Base-by-base conservation (phyloP, 2,329 filamentous ascomycete species). In the Lecanosticta acicola region DNA sequence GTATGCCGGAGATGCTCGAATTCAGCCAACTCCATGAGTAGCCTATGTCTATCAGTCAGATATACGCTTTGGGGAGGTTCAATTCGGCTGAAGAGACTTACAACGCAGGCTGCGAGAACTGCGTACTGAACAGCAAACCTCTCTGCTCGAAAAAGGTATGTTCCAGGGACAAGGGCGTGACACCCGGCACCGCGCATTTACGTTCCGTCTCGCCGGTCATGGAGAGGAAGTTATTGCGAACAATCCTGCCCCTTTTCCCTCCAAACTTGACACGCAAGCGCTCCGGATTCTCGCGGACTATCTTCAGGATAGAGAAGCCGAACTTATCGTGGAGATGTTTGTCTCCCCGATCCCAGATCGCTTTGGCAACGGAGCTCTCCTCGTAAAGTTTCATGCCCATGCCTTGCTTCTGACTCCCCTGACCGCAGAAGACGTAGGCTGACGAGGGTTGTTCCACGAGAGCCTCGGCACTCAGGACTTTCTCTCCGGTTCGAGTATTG, bases 31-130 rank as follows among this genome's bases (percentile, higher is more conserved):
- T 41, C 39, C 21, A 32, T 41, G 16, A 41, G 14, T 3, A 24
- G 16, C 1, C n/a, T n/a, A n/a, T n/a, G n/a, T n/a, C n/a, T n/a
- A n/a, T n/a, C n/a, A n/a, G n/a, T n/a, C n/a, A n/a, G n/a, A n/a
- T n/a, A n/a, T n/a, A n/a, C n/a, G n/a, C n/a, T n/a, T n/a, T n/a
- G n/a, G n/a, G n/a, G n/a, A n/a, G n/a, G n/a, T n/a, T n/a, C n/a
- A n/a, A n/a, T n/a, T n/a, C n/a, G n/a, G n/a, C n/a, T n/a, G n/a
- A n/a, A n/a, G n/a, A n/a, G n/a, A n/a, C n/a, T n/a, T n/a, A n/a
- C n/a, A 41, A 4, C 4, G 39, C 39, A 13, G 39, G 39, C 26
- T 41, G 39, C 5, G 39, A 16, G 14, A 41, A 41, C 17, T 41
- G 39, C 4, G 39, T 41, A 5, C 16, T 26, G 39, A 17, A 32